These are phyloP conservation scores for Sporothrix humicola DNA, from an alignment of 2,329 filamentous ascomycete genomes.

Conservation along the genomic window DNA sequence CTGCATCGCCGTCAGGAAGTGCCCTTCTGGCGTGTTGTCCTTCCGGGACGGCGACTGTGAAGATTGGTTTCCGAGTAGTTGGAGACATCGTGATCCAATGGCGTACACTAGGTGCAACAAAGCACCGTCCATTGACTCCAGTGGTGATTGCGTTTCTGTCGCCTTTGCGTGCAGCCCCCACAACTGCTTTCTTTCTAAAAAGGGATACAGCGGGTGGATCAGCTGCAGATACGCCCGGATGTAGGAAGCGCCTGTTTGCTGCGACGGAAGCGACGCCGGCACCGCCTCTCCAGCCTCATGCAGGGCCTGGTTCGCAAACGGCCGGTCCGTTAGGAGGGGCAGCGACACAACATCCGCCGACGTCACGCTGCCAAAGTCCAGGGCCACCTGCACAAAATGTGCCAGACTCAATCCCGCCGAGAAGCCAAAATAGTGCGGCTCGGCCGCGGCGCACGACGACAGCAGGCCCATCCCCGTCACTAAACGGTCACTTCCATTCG, in stretches of 20 bases:
- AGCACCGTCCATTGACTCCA: slow-evolving; percentile 11
- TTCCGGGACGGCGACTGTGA: neutral
- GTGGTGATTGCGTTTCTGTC: neutral
- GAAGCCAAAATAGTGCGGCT: slow-evolving; percentile 36
- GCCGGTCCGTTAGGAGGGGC: slow-evolving; percentile 32
- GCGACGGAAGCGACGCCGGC: slow-evolving; percentile 18
- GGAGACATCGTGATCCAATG: slow-evolving; percentile 32
- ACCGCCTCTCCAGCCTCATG: neutral
- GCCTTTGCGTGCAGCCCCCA: slow-evolving; percentile 19
- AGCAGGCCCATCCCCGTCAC: slow-evolving; percentile 33
- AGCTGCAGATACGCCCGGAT: slow-evolving; percentile 32
- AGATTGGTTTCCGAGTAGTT: slow-evolving; percentile 17
- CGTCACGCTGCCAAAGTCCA: slow-evolving; percentile 30
- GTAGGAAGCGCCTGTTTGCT: slow-evolving; percentile 20
- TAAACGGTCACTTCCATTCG: too few species aligned
- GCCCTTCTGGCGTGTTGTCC: slow-evolving; percentile 30
- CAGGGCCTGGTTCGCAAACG: slow-evolving; percentile 33
- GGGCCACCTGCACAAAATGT: slow-evolving; percentile 34
- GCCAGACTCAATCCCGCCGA: slow-evolving; percentile 35
- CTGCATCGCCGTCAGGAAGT: slow-evolving; percentile 32
- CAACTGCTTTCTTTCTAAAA: slow-evolving; percentile 19
- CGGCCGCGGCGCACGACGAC: slow-evolving; percentile 32
- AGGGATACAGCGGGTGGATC: slow-evolving; percentile 34
- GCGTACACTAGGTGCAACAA: slow-evolving; percentile 33
- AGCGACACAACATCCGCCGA: slow-evolving; percentile 31